Conservation (phyloP, 2,329 filamentous ascomycete species). For the Aspergillus eucalypticola region DNA sequence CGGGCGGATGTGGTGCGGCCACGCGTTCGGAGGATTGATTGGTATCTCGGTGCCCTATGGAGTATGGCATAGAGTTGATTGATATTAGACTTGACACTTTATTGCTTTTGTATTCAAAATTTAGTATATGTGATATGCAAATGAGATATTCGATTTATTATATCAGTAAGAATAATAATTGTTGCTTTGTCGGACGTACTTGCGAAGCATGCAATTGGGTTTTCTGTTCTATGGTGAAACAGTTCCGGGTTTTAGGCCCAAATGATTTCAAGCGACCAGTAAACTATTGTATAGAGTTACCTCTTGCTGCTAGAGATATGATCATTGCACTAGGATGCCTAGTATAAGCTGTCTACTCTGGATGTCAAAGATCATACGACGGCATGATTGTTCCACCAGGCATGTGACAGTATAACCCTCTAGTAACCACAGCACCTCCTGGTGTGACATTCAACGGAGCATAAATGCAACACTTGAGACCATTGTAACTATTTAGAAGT, state of each 20-base stretch:
- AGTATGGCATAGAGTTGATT: neutral
- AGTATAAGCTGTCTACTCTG: neutral
- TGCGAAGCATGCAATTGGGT: neutral
- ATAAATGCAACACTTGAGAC: neutral
- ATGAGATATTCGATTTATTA: no score
- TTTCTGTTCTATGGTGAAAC: neutral
- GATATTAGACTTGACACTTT: neutral
- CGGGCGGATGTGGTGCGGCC: slow-evolving; percentile 14
- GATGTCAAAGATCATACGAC: neutral
- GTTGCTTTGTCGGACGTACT: neutral
- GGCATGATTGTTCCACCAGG: neutral
- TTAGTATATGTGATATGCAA: no score
- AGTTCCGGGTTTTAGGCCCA: neutral
- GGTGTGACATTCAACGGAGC: neutral
- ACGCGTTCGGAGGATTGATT: slow-evolving; percentile 12
- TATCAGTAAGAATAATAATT: neutral
- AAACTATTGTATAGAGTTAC: no score
- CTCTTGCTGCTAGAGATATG: no score
- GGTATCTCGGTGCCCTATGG: no score
- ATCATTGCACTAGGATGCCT: no score
- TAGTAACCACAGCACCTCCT: neutral
- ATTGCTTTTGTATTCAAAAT: neutral
- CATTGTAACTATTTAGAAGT: neutral
- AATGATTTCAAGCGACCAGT: neutral
- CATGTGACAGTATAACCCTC: neutral